phyloP scores from a whole-genome alignment of 1,284 basidiomycete species.

The Vanrija humicola region DNA sequence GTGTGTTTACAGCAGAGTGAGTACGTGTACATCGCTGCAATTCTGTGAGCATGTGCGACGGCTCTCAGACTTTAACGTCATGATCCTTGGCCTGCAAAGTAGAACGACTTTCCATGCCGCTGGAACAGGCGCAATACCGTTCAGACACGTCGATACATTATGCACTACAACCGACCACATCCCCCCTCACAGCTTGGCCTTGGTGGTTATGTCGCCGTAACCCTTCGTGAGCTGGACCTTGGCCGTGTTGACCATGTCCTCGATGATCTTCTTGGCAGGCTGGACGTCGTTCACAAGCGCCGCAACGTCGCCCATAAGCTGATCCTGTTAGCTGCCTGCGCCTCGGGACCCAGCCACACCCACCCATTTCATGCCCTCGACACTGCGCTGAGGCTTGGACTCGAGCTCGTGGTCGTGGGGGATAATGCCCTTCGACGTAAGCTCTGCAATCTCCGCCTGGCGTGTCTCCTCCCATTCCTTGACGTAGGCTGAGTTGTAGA shows the following conservation, averaged over 20 bases:
- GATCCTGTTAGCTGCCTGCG: too few species aligned
- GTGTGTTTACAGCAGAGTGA: too few species aligned
- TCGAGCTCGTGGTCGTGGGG: slow-evolving; percentile 67
- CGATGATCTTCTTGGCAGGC: slow-evolving; percentile 74
- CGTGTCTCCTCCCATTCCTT: slow-evolving; percentile 57
- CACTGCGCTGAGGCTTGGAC: slow-evolving; percentile 52
- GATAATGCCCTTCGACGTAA: slow-evolving; percentile 38
- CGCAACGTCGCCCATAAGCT: slow-evolving; percentile 73
- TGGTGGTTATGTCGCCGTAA: slow-evolving; percentile 10
- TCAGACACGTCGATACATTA: too few species aligned
- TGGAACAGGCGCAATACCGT: too few species aligned
- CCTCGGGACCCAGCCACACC: slow-evolving; percentile 28
- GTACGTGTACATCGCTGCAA: too few species aligned
- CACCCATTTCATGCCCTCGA: slow-evolving; percentile 58
- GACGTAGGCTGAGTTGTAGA: slow-evolving; percentile 72
- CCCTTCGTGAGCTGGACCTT: slow-evolving; percentile 23
- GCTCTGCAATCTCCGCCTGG: not conserved
- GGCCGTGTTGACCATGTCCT: slow-evolving; percentile 58
- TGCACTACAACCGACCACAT: too few species aligned
- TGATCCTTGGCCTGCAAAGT: too few species aligned
- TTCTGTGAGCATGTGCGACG: too few species aligned
- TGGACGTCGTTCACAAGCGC: slow-evolving; percentile 70
- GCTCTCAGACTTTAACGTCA: too few species aligned
- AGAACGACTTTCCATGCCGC: too few species aligned
- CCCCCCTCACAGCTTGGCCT: slow-evolving; percentile 18